Conservation (phyloP, 805 yeast species). For the Ogataea angusta region DNA sequence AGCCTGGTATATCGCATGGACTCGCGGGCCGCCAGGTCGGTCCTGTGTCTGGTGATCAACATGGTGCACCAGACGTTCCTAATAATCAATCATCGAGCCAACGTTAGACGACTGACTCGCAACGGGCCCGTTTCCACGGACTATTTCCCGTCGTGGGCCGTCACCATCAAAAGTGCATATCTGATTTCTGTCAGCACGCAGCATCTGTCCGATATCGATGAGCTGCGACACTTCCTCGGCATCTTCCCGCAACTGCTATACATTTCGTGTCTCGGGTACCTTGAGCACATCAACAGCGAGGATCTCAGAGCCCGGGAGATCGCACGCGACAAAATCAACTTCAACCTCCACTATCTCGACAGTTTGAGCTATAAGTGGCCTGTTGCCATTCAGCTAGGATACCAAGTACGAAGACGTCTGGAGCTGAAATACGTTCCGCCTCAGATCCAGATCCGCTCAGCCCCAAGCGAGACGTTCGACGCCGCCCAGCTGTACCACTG, state of each 20-base stretch:
- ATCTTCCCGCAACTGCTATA: constrained; percentile 6
- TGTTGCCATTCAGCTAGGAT: constrained; percentile 7
- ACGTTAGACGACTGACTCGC: constrained; percentile 39
- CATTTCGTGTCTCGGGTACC: constrained; percentile 10
- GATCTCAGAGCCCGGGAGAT: constrained; percentile 5
- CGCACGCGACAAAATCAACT: background rate
- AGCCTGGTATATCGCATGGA: constrained; percentile 56
- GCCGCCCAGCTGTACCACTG: background rate
- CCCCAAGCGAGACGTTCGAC: constrained; percentile 1
- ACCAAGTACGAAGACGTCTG: constrained; percentile 6
- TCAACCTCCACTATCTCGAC: constrained; percentile 3
- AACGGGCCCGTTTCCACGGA: background rate
- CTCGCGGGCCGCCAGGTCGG: constrained; percentile 30
- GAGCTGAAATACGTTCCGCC: constrained; percentile 1
- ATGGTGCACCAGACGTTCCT: constrained; percentile 65
- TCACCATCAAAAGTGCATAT: constrained; percentile 9
- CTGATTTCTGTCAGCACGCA: constrained; percentile 5
- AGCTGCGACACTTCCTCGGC: constrained; percentile 4
- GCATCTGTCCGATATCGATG: constrained; percentile 2
- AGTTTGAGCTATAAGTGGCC: constrained; percentile 14
- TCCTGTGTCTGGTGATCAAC: constrained; percentile 54
- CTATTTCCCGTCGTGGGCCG: constrained; percentile 16
- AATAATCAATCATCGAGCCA: constrained; percentile 64
- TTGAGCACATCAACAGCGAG: constrained; percentile 8
- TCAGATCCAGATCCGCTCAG: background rate